Evolutionary conservation across 495 filamentous ascomycete genomes (phyloP), one percentile per base, ranked within the genome.

Genomic region (Hypoxylon fuscum): DNA sequence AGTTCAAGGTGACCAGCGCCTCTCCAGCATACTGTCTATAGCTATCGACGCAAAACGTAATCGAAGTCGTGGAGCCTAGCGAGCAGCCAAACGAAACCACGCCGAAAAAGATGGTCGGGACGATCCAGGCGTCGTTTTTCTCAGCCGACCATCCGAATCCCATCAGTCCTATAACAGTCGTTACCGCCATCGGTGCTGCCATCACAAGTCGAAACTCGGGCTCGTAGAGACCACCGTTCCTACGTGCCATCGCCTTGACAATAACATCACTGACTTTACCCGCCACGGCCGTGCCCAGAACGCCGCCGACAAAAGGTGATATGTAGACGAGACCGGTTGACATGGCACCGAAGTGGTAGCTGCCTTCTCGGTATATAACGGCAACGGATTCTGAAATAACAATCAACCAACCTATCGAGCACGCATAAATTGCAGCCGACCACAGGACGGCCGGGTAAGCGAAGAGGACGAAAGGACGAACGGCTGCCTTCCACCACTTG

Each of bases 1-100:
- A 95, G 72, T 97, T 97, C 59, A 98, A 76, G 11, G 94, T 97
- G 21, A 98, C 95, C 38, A 98, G 80, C 8, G 94, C 95, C 74
- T 97, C 94, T 41, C 93, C 92, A 1, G 95, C 95, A 71, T 96
- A 97, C 72, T 95, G 90, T 12, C 94, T 83, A 72, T 97, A 97
- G 64, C 88, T 91, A 72, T 98, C 94, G 20, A 98, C 92, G 49
- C 88, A 91, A 66, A 97, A 97, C 0, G 95, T 97, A 65, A 98
- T 96, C 20, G 90, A 84, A 1, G 94, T 97, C n/a, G 94, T 97
- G 43, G 88, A 91, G 1, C 93, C 94, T 8, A 97, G 81, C 37
- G 90, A 89, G 72, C 95, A 97, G 2, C 95, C 95, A 71, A 98
- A 98, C 12, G 91, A 96, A 53, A 97, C 88, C 40, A 96, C 70